These are phyloP conservation scores for Agrocybe pediades DNA, from an alignment of 768 basidiomycete species.

Conservation along the genomic window DNA sequence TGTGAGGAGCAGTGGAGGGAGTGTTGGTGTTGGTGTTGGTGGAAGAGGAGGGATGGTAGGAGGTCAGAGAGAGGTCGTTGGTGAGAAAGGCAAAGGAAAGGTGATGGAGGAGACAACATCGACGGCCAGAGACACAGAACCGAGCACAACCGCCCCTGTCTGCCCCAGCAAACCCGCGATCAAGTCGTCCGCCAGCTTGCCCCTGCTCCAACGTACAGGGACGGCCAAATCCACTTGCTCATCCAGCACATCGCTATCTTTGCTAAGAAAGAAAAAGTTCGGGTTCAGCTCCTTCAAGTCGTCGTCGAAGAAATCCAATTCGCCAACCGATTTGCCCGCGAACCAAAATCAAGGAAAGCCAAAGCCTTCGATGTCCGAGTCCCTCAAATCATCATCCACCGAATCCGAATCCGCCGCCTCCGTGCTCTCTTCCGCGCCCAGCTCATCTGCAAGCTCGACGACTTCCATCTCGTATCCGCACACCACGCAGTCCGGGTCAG, in stretches of 20 bases:
- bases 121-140: background rate
- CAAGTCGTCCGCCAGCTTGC: background rate
- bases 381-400: background rate
- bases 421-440: background rate
- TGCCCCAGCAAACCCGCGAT: no score
- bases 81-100: background rate
- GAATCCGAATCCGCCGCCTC: background rate
- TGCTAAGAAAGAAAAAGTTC: background rate
- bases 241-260: background rate
- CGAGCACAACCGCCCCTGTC: background rate
- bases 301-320: no score
- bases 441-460: background rate
- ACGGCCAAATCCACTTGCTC: background rate
- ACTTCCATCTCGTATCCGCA: background rate
- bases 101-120: background rate
- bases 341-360: background rate
- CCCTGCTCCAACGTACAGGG: background rate
- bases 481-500: no score
- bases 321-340: no score
- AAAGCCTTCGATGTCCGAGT: background rate
- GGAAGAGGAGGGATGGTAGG: background rate
- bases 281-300: background rate
- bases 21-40: background rate
- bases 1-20: background rate
- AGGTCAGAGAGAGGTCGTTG: background rate